Conservation (phyloP, 2,329 filamentous ascomycete genomes). For the Magnaporthiopsis incrustans region DNA sequence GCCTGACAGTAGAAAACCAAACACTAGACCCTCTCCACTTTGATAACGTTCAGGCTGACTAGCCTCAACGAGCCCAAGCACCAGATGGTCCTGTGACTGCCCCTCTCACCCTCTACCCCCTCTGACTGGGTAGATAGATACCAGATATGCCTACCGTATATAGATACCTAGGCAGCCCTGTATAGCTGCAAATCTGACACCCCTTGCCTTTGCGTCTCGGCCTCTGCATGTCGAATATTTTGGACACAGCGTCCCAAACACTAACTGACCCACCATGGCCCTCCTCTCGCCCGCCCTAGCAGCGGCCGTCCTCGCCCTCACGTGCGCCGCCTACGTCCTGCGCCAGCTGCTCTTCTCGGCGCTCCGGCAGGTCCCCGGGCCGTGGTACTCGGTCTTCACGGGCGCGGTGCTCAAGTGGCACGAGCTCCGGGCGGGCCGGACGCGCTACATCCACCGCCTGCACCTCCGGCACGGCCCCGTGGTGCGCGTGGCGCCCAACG, state of each 20-base stretch:
- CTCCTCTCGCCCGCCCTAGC: conserved; percentile 14
- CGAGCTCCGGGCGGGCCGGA: conserved; percentile 45
- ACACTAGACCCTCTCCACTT: not conserved
- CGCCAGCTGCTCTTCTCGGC: conserved; percentile 23
- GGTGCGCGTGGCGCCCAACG: conserved; percentile 48
- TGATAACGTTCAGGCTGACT: not conserved
- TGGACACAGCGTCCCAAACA: too few species aligned
- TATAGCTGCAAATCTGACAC: not conserved
- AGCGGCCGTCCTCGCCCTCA: conserved; percentile 9
- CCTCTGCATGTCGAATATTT: not conserved
- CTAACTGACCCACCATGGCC: conserved; percentile 1
- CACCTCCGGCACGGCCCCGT: conserved; percentile 49
- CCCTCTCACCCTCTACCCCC: not conserved
- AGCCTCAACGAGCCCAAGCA: not conserved
- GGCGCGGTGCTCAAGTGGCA: conserved; percentile 45
- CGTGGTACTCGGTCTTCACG: conserved; percentile 38
- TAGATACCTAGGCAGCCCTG: not conserved
- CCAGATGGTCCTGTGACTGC: not conserved
- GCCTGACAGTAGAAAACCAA: too few species aligned
- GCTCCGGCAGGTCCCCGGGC: conserved; percentile 39
- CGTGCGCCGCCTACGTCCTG: conserved; percentile 10
- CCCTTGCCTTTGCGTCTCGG: not conserved
- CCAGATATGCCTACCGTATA: too few species aligned
- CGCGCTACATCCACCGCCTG: conserved; percentile 45
- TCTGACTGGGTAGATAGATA: too few species aligned